A percentile compares a stretch with the other conserved stretches of the same genome.
These are phyloP conservation scores for Linum trigynum DNA, from an alignment of 345 rosid genomes.

Conservation along the genomic window DNA sequence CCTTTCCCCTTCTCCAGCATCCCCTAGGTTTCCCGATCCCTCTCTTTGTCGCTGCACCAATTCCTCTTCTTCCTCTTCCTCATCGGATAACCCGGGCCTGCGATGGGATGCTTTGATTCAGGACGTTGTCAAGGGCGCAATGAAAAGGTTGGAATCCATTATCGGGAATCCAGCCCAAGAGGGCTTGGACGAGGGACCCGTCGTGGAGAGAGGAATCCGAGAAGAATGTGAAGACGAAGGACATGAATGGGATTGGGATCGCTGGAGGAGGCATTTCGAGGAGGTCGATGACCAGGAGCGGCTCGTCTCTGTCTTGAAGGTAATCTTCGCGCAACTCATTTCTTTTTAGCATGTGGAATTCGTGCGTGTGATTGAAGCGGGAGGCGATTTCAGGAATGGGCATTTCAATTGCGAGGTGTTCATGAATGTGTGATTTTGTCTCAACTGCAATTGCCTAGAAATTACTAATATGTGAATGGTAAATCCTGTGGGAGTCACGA, in stretches of 20 bases:
- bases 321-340: conserved; percentile 1
- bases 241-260: conserved; percentile 75
- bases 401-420: too few relatives aligned
- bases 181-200: conserved; percentile 10
- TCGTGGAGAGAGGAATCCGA: neutral
- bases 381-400: too few relatives aligned
- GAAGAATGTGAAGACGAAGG: conserved; percentile 1
- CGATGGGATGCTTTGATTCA: conserved; percentile 58
- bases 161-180: conserved; percentile 21
- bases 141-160: conserved; percentile 47
- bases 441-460: too few relatives aligned
- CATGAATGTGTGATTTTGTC: too few relatives aligned
- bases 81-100: conserved; percentile 24
- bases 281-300: conserved; percentile 74
- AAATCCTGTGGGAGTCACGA: too few relatives aligned
- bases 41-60: conserved; percentile 39
- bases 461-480: too few relatives aligned
- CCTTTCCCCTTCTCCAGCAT: neutral
- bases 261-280: conserved; percentile 80
- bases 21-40: conserved; percentile 24
- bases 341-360: too few relatives aligned
- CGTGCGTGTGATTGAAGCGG: too few relatives aligned
- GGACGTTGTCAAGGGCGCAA: conserved; percentile 36
- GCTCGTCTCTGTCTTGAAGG: conserved; percentile 67
- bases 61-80: conserved; percentile 23